Evolutionary conservation across 2,329 filamentous ascomycete species (phyloP).

Genomic region (Dactylellina cionopaga): DNA sequence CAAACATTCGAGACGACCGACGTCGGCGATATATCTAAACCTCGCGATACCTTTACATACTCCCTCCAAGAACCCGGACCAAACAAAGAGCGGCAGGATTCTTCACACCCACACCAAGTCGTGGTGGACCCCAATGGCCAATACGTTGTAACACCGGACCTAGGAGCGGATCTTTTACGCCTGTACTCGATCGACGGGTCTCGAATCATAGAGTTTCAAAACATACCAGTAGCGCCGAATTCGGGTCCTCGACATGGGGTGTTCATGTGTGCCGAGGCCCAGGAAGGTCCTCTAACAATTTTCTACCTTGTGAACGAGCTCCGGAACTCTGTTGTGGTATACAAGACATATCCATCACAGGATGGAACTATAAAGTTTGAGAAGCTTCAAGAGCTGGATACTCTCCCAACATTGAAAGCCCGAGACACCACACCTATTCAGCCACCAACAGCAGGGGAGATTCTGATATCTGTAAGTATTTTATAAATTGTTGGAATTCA

Average conservation of each 20-base stretch:
- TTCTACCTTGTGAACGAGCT: constrained; percentile 73
- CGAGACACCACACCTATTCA: neutral
- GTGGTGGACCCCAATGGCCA: constrained; percentile 71
- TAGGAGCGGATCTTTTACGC: constrained; percentile 72
- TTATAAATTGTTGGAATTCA: neutral
- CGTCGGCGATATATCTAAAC: constrained; percentile 19
- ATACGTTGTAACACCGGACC: constrained; percentile 73
- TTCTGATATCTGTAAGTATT: constrained; percentile 68
- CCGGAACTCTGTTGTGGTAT: constrained; percentile 68
- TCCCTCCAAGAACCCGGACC: constrained; percentile 43
- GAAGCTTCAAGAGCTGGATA: constrained; percentile 65
- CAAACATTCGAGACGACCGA: constrained; percentile 36
- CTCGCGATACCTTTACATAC: constrained; percentile 50
- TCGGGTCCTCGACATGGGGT: constrained; percentile 73
- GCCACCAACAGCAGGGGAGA: constrained; percentile 67
- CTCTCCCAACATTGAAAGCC: constrained; percentile 61
- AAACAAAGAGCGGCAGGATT: constrained; percentile 64
- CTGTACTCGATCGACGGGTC: constrained; percentile 65
- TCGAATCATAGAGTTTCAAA: constrained; percentile 59
- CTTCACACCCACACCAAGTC: constrained; percentile 72
- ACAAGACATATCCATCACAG: constrained; percentile 66
- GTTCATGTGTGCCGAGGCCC: constrained; percentile 63
- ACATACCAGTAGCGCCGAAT: constrained; percentile 65
- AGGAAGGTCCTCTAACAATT: constrained; percentile 62
- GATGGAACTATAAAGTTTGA: constrained; percentile 55